phyloP scores from a whole-genome alignment of 2,329 filamentous ascomycete species.

The Gnomoniopsis smithogilvyi region DNA sequence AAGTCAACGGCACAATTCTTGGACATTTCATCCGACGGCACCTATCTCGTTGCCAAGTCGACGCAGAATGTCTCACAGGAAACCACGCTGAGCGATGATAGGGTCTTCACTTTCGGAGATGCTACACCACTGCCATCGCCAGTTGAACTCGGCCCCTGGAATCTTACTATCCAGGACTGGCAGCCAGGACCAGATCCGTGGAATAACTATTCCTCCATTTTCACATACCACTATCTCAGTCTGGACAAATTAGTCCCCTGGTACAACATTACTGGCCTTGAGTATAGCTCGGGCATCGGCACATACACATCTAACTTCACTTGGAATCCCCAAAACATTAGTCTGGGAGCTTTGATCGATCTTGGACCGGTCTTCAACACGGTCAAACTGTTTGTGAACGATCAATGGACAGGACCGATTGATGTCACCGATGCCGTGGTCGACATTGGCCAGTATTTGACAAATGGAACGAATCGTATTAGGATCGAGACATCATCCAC shows the following conservation, averaged over 20 bases:
- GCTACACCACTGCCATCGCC: neutral
- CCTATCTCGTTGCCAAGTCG: neutral
- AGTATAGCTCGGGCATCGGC: conserved; percentile 6
- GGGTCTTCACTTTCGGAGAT: neutral
- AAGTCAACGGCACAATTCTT: neutral
- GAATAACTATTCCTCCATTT: conserved; percentile 1
- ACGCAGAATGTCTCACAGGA: neutral
- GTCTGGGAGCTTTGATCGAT: conserved; percentile 2
- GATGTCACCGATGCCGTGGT: conserved; percentile 3
- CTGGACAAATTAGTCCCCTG: conserved; percentile 2
- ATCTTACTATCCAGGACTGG: conserved; percentile 9
- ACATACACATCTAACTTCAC: neutral
- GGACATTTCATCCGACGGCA: neutral
- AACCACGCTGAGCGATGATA: neutral
- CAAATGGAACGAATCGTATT: neutral
- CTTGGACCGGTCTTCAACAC: conserved; percentile 2
- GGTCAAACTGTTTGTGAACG: conserved; percentile 2
- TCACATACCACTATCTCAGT: conserved; percentile 2
- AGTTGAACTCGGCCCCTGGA: neutral
- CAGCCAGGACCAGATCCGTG: conserved; percentile 3
- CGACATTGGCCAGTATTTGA: neutral
- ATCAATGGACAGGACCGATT: conserved; percentile 2
- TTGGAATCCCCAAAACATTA: neutral
- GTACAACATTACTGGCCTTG: conserved; percentile 7
- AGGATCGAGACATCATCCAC: conserved; percentile 7